These are phyloP conservation scores for Gentiana macrophylla DNA, from an alignment of 257 asterid species.

Conservation along the genomic window DNA sequence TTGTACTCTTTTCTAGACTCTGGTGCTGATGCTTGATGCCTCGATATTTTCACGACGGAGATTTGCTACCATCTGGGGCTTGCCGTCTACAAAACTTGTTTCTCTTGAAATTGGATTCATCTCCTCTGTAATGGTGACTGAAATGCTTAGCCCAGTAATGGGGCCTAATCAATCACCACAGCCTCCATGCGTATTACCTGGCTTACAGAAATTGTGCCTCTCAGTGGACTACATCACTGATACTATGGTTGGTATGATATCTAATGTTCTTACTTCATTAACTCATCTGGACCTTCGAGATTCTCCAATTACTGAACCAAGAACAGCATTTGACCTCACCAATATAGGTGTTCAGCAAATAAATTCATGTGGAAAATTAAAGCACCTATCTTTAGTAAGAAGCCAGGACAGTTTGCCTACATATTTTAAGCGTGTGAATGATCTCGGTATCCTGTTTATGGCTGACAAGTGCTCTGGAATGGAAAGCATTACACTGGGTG, in stretches of 20 bases:
- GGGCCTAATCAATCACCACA: slow-evolving; percentile 37
- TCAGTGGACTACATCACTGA: slow-evolving; percentile 91
- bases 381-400: slow-evolving; percentile 79
- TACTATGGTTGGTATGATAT: slow-evolving; percentile 65
- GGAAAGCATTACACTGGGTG: slow-evolving; percentile 95
- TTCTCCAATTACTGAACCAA: slow-evolving; percentile 84
- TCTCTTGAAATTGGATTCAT: slow-evolving; percentile 87
- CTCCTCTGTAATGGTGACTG: slow-evolving; percentile 76
- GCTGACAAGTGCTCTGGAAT: slow-evolving; percentile 78
- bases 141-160: slow-evolving; percentile 60
- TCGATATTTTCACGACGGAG: slow-evolving; percentile 63
- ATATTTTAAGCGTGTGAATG: slow-evolving; percentile 82
- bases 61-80: slow-evolving; percentile 73
- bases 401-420: slow-evolving; percentile 77
- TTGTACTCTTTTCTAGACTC: slow-evolving; percentile 43
- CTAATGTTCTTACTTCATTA: slow-evolving; percentile 42
- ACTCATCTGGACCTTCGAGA: slow-evolving; percentile 90
- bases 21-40: slow-evolving; percentile 87
- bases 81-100: slow-evolving; percentile 52
- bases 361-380: slow-evolving; percentile 71
- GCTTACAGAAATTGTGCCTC: slow-evolving; percentile 62
- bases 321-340: slow-evolving; percentile 77
- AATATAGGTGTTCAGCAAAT: slow-evolving; percentile 85
- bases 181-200: slow-evolving; percentile 44
- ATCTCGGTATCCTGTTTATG: slow-evolving; percentile 95